These are phyloP conservation scores for Cichorium intybus DNA, from an alignment of 140 eudicot species.

Conservation along the genomic window DNA sequence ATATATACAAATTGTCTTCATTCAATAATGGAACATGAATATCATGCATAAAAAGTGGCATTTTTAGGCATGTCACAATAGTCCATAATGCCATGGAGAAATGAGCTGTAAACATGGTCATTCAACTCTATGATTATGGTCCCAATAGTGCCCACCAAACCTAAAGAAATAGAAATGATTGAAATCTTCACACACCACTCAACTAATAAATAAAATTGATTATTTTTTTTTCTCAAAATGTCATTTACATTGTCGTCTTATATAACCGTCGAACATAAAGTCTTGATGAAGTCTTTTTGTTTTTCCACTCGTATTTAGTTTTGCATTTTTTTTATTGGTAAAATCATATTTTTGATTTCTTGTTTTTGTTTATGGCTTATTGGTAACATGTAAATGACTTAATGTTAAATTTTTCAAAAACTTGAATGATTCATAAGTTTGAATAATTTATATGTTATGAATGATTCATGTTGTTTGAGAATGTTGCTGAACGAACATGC, in stretches of 20 bases:
- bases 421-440: too few species aligned
- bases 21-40: constrained; percentile 11
- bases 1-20: neutral
- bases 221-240: neutral
- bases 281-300: neutral
- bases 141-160: constrained; percentile 21
- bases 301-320: neutral
- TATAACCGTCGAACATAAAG: neutral
- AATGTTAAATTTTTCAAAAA: too few species aligned
- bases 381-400: too few species aligned
- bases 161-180: constrained; percentile 20
- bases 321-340: too few species aligned
- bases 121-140: constrained; percentile 36
- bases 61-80: constrained; percentile 21
- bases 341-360: too few species aligned
- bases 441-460: too few species aligned
- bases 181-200: constrained; percentile 12
- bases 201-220: neutral
- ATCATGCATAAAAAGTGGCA: constrained; percentile 15
- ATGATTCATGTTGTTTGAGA: too few species aligned
- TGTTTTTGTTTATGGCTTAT: too few species aligned
- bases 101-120: constrained; percentile 39
- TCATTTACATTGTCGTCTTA: neutral
- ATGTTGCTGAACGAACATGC: too few species aligned
- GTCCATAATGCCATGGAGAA: constrained; percentile 26